Percentiles rank a stretch among this genome's conserved stretches.
These are phyloP conservation scores for Mycosarcoma mackinlayi DNA, from an alignment of 1,284 basidiomycete genomes.

Conservation along the genomic window DNA sequence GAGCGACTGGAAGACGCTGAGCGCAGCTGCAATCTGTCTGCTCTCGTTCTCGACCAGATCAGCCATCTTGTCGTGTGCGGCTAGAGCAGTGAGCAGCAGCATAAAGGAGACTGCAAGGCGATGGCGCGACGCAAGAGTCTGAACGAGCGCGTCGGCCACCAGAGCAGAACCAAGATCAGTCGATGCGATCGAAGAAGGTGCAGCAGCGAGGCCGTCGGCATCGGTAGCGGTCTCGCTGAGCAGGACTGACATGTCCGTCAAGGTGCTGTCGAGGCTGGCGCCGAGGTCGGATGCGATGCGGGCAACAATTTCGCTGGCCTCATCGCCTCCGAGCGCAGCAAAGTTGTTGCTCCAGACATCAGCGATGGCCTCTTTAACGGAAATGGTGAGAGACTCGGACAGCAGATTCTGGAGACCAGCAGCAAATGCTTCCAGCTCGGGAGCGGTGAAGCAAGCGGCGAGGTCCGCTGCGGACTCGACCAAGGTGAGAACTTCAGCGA, in stretches of 20 bases:
- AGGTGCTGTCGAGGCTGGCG: constrained; percentile 39
- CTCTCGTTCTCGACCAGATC: constrained; percentile 41
- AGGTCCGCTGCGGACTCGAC: constrained; percentile 43
- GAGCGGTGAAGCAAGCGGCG: constrained; percentile 31
- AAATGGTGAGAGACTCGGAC: constrained; percentile 33
- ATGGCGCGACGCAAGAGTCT: constrained; percentile 39
- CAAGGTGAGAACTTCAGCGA: constrained; percentile 38
- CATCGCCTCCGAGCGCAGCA: constrained; percentile 27
- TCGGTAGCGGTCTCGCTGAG: constrained; percentile 37
- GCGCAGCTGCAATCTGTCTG: constrained; percentile 36
- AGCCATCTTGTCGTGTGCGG: constrained; percentile 42
- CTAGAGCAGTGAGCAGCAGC: constrained; percentile 35
- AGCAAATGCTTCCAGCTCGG: constrained; percentile 38
- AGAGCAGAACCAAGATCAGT: constrained; percentile 43
- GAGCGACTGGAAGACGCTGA: constrained; percentile 40
- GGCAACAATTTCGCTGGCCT: constrained; percentile 19
- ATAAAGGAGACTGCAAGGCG: constrained; percentile 33
- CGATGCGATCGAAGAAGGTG: constrained; percentile 17
- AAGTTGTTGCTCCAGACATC: constrained; percentile 41
- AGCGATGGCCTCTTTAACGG: constrained; percentile 42
- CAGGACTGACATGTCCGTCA: constrained; percentile 33
- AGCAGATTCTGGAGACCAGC: constrained; percentile 36
- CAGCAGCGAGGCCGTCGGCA: constrained; percentile 1
- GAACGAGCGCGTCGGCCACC: constrained; percentile 37
- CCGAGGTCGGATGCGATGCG: constrained; percentile 36